phyloP scores from a whole-genome alignment of 1,284 basidiomycete genomes.

The Filobasidium uniguttulatum region DNA sequence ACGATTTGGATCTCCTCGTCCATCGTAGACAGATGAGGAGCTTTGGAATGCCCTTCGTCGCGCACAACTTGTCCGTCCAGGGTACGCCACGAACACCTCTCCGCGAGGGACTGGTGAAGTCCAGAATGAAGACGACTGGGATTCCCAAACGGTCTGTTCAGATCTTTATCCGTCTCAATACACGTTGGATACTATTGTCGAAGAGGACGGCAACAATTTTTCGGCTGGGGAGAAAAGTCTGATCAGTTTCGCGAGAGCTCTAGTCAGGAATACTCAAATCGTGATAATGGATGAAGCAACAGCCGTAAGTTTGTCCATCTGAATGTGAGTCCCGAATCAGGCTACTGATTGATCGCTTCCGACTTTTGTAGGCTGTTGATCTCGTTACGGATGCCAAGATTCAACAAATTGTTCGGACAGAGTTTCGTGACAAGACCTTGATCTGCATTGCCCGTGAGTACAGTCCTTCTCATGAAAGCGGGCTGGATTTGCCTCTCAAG shows the following conservation, averaged over 20 bases:
- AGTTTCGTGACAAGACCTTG: conserved; percentile 52
- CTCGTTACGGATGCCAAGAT: conserved; percentile 58
- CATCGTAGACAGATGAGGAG: too few relatives aligned
- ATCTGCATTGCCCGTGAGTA: conserved; percentile 50
- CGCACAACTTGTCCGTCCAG: conserved; percentile 40
- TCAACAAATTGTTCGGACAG: conserved; percentile 52
- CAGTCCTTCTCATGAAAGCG: conserved; percentile 15
- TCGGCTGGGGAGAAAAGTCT: conserved; percentile 49
- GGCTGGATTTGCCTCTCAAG: not conserved
- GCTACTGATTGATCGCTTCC: not conserved
- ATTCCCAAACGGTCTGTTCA: conserved; percentile 31
- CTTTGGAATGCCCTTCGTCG: too few relatives aligned
- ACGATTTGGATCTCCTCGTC: conserved; percentile 46
- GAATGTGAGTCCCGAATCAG: not conserved
- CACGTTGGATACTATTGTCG: conserved; percentile 43
- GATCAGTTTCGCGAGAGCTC: conserved; percentile 43
- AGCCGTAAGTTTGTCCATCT: conserved; percentile 19
- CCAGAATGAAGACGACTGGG: conserved; percentile 29
- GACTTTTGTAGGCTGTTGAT: conserved; percentile 36
- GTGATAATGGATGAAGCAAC: conserved; percentile 45
- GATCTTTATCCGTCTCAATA: conserved; percentile 48
- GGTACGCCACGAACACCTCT: conserved; percentile 18
- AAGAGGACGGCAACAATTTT: conserved; percentile 63
- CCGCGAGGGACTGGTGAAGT: conserved; percentile 15
- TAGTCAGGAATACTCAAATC: conserved; percentile 42